Evolutionary conservation across 345 rosid species (phyloP).

Genomic region (Anacardium occidentale): DNA sequence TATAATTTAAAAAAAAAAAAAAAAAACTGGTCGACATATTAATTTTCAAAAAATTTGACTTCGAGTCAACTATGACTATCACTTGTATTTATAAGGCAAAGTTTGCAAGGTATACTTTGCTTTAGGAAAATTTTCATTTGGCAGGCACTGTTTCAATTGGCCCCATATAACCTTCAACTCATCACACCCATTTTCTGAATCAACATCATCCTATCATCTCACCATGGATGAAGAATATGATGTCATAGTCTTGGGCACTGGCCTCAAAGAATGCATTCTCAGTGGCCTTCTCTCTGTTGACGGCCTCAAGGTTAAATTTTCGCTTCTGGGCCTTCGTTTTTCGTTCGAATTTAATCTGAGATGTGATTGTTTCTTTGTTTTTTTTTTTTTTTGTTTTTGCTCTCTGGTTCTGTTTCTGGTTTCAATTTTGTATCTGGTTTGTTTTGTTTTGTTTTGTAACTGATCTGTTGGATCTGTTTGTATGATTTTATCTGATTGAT

Average conservation of each 20-base stretch:
- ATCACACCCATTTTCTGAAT: constrained; percentile 2
- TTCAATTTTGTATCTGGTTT: constrained; percentile 9
- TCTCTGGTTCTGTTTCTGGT: background rate
- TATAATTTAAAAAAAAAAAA: too few relatives aligned
- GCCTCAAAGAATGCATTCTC: constrained; percentile 99
- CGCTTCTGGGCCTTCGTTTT: background rate
- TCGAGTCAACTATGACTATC: too few relatives aligned
- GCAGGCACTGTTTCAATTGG: constrained; percentile 3
- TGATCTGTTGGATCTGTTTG: constrained; percentile 27
- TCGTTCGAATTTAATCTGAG: background rate
- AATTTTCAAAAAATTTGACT: too few relatives aligned
- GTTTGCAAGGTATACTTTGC: background rate
- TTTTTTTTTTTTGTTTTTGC: background rate
- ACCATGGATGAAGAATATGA: constrained; percentile 95
- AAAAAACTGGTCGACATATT: too few relatives aligned
- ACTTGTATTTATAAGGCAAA: too few relatives aligned
- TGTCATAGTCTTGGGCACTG: constrained; percentile 89
- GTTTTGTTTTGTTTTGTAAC: constrained; percentile 20
- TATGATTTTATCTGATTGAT: constrained; percentile 16
- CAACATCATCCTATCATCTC: background rate
- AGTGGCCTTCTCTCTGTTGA: constrained; percentile 99
- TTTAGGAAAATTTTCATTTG: constrained; percentile 9
- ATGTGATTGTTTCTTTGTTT: background rate
- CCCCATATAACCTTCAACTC: constrained; percentile 1
- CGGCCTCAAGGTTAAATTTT: constrained; percentile 73